phyloP scores from a whole-genome alignment of 257 asterid species.

The Avicennia marina region DNA sequence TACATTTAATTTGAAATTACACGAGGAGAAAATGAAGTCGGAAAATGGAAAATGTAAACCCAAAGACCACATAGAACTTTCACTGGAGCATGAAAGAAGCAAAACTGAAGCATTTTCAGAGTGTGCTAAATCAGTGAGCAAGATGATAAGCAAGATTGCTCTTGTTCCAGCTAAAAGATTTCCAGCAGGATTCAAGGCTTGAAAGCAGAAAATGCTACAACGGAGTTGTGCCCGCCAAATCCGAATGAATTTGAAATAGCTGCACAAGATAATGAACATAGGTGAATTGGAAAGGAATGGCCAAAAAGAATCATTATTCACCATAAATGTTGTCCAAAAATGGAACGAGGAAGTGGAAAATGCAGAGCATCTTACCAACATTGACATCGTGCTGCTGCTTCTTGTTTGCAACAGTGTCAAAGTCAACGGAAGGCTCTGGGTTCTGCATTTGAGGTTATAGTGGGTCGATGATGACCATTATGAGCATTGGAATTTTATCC shows the following conservation, averaged over 20 bases:
- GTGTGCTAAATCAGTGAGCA: too few species aligned
- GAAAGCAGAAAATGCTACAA: slow-evolving; percentile 62
- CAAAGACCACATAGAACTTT: background rate
- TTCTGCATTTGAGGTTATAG: slow-evolving; percentile 42
- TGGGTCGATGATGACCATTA: background rate
- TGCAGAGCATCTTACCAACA: slow-evolving; percentile 59
- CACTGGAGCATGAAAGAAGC: slow-evolving; percentile 13
- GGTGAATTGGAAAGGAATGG: background rate
- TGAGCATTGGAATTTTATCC: too few species aligned
- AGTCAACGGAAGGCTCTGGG: slow-evolving; percentile 82
- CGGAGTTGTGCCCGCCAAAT: slow-evolving; percentile 93
- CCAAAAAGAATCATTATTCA: too few species aligned
- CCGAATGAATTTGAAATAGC: slow-evolving; percentile 86
- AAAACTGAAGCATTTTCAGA: slow-evolving; percentile 17
- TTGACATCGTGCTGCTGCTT: slow-evolving; percentile 85
- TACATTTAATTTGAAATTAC: too few species aligned
- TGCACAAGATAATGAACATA: slow-evolving; percentile 29
- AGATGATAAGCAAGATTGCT: slow-evolving; percentile 7
- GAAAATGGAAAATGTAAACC: background rate
- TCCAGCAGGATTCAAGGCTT: slow-evolving; percentile 27
- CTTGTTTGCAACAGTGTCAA: slow-evolving; percentile 78
- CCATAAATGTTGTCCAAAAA: background rate
- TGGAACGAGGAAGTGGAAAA: background rate
- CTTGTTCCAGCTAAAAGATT: background rate
- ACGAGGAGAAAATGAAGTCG: too few species aligned